phyloP scores from a whole-genome alignment of 2,329 filamentous ascomycete genomes.

The Aureobasidium subglaciale region DNA sequence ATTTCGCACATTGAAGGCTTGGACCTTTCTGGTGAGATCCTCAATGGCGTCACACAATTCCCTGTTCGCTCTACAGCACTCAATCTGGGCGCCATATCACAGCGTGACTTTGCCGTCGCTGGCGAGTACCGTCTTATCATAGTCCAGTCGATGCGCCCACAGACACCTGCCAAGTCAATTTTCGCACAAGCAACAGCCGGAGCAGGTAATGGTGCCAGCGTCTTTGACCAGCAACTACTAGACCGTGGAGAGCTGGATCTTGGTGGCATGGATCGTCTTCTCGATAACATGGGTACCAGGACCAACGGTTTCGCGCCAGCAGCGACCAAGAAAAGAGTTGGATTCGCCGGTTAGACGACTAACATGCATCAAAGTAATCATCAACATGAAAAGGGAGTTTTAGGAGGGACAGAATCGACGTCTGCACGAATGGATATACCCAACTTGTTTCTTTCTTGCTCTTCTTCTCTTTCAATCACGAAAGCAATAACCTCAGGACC shows the following conservation, averaged over 20 bases:
- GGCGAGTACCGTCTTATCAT: conserved; percentile 40
- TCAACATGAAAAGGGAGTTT: background rate
- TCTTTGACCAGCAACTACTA: conserved; percentile 38
- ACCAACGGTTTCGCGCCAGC: conserved; percentile 26
- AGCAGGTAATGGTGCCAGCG: background rate
- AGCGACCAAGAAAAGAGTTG: conserved; percentile 24
- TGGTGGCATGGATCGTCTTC: conserved; percentile 41
- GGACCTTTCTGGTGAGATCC: conserved; percentile 35
- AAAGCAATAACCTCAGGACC: background rate
- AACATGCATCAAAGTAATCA: background rate
- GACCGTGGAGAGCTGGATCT: conserved; percentile 40
- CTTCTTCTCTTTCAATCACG: background rate
- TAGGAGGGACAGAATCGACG: background rate
- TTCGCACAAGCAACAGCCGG: conserved; percentile 17
- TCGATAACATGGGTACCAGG: conserved; percentile 29
- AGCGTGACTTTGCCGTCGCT: conserved; percentile 37
- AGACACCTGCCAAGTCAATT: conserved; percentile 27
- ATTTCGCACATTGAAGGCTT: conserved; percentile 36
- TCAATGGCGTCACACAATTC: conserved; percentile 39
- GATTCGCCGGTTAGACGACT: conserved; percentile 24
- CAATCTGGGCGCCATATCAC: conserved; percentile 33
- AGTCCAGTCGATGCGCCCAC: conserved; percentile 27
- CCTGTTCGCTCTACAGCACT: conserved; percentile 25
- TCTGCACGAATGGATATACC: conserved; percentile 5
- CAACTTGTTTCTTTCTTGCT: background rate